A percentile compares a stretch with the other conserved stretches of the same genome.
phyloP scores from a whole-genome alignment of 257 asterid genomes.

The Nicotiana noctiflora region DNA sequence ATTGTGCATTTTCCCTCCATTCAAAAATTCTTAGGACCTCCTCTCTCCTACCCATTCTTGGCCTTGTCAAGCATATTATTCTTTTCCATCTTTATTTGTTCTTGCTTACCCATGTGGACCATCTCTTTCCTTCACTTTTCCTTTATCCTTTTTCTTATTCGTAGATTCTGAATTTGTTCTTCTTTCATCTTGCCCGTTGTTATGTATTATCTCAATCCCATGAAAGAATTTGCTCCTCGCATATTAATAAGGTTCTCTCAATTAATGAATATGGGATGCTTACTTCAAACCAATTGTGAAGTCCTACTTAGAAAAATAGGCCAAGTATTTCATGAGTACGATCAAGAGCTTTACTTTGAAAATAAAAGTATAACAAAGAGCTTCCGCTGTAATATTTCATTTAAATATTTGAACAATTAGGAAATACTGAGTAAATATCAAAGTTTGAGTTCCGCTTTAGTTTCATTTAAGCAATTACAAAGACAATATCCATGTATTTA shows the following conservation, averaged over 20 bases:
- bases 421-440: not conserved
- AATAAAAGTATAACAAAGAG: not conserved
- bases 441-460: not conserved
- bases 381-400: not conserved
- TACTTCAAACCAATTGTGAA: not conserved
- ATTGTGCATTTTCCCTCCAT: conserved; percentile 15
- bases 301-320: not conserved
- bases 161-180: not conserved
- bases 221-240: not conserved
- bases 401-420: not conserved
- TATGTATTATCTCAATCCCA: not conserved
- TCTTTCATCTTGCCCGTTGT: not conserved
- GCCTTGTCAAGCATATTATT: conserved; percentile 11
- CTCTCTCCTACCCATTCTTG: not conserved
- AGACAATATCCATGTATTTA: too few species aligned
- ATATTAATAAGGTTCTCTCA: not conserved
- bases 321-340: not conserved
- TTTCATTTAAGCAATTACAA: not conserved
- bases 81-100: not conserved
- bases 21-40: conserved; percentile 8
- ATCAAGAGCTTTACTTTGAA: too few species aligned
- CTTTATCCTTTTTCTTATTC: conserved; percentile 4
- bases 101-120: conserved; percentile 12
- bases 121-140: conserved; percentile 14
- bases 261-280: not conserved